A percentile compares a stretch with the other conserved stretches of the same genome.
phyloP scores from a whole-genome alignment of 352 stramenopile species.

The Globisporangium iwayamae region DNA sequence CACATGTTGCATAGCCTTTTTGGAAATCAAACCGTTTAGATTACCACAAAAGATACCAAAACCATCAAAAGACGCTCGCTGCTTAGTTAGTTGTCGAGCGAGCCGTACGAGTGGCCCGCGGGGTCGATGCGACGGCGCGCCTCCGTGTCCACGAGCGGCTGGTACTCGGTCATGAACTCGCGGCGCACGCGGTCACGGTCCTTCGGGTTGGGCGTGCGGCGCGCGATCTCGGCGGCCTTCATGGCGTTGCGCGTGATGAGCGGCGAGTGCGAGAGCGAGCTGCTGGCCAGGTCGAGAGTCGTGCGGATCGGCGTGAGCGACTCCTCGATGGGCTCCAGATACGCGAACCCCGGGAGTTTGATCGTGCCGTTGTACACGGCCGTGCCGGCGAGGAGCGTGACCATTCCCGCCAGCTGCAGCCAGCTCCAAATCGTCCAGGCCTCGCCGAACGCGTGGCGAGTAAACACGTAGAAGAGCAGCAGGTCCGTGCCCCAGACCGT shows the following conservation, averaged over 20 bases:
- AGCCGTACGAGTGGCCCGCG: conserved; percentile 76
- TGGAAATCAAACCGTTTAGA: not conserved
- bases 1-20: not conserved
- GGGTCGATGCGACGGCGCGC: conserved; percentile 63
- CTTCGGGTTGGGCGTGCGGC: conserved; percentile 72
- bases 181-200: conserved; percentile 78
- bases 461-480: conserved; percentile 95
- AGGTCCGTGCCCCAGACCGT: conserved; percentile 95
- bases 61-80: conserved; percentile 6
- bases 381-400: conserved; percentile 92
- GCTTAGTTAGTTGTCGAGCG: conserved; percentile 51
- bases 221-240: conserved; percentile 77
- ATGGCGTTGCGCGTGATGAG: conserved; percentile 82
- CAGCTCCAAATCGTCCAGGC: conserved; percentile 93
- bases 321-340: conserved; percentile 69
- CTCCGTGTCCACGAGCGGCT: conserved; percentile 61
- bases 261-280: conserved; percentile 62
- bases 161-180: conserved; percentile 88
- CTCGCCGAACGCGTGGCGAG: conserved; percentile 89
- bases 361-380: conserved; percentile 96
- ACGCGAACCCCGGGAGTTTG: conserved; percentile 72
- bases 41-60: conserved; percentile 1
- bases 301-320: conserved; percentile 68
- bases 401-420: conserved; percentile 93
- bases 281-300: conserved; percentile 44